Base-by-base conservation (phyloP, 441 rosid genomes). In the Gossypium schwendimanii region DNA sequence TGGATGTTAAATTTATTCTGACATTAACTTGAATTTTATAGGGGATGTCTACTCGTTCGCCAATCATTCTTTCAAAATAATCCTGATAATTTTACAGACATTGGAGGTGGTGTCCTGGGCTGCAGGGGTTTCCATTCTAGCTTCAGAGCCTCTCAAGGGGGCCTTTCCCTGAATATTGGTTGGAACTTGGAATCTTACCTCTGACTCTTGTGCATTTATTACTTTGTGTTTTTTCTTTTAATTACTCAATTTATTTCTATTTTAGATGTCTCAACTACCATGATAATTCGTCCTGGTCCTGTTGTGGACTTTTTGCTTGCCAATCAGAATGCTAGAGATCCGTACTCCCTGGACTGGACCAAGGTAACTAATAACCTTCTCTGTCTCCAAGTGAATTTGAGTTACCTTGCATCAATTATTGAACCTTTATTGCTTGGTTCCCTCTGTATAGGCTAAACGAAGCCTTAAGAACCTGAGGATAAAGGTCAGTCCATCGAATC, bases 111-210 rank as follows among this genome's bases (percentile, higher is more conserved):
- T 70, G 88, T 89, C 18, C 59, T 80, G 9, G 93, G 96, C 26
- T 87, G 88, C 53, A 74, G 91, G 72, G 98, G 97, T 1, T 91
- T 86, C 70, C 93, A 91, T 64, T 87, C 96, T 2, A 91, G 97
- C 71, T 89, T 93, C 66, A 77, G 97, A 74, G 77, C 87, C 66
- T 82, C 87, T 41, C 98, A 89, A 75, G 84, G 85, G 14, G 93
- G 91, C 71, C 75, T 88, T 58, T 85, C 91, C 23, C 79, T 88
- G 54, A 88, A 88, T 69, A 81, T 87, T 21, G 91, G 89, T 87
- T 20, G 69, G 45, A 70, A 5, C 67, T 87, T 24, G 71, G 45
- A 70, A 3, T 70, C 31, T 49, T 24, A 15, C 26, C 17, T 44
- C 47, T 52, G 1, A 18, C n/a, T 44, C 49, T 18, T 8, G 2